Percentiles rank a stretch among this genome's conserved stretches.
phyloP scores from a whole-genome alignment of 805 yeast genomes.

The Debaryomyces maramus region DNA sequence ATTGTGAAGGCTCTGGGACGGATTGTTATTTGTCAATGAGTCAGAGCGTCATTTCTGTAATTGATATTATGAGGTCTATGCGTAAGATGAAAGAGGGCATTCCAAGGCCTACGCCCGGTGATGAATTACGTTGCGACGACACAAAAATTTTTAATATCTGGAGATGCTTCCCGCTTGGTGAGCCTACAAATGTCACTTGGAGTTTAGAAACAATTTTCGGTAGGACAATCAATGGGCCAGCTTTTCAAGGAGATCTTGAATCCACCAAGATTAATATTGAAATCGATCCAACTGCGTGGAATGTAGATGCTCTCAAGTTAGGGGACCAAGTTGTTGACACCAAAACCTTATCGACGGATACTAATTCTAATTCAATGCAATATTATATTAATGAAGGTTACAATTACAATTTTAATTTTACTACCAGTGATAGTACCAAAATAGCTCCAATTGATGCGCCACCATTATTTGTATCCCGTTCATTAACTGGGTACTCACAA shows the following conservation, averaged over 20 bases:
- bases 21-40: conserved; percentile 54
- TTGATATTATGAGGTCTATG: conserved; percentile 68
- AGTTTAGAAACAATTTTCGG: conserved; percentile 71
- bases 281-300: conserved; percentile 48
- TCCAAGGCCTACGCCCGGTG: conserved; percentile 76
- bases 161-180: conserved; percentile 78
- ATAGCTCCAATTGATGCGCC: conserved; percentile 53
- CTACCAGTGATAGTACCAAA: conserved; percentile 45
- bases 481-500: conserved; percentile 88
- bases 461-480: conserved; percentile 75
- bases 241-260: conserved; percentile 47
- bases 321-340: background rate
- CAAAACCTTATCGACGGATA: background rate
- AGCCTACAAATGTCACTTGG: conserved; percentile 48
- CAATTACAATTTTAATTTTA: conserved; percentile 38
- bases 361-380: conserved; percentile 8
- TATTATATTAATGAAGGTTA: conserved; percentile 18
- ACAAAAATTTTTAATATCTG: conserved; percentile 57
- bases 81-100: conserved; percentile 62
- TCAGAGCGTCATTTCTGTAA: conserved; percentile 69
- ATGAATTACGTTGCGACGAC: conserved; percentile 70
- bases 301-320: conserved; percentile 20
- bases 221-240: conserved; percentile 60
- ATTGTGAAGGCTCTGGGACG: conserved; percentile 37
- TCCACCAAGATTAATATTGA: conserved; percentile 48